Base-by-base conservation (phyloP, 176 grass and related monocot species). In the Leersia perrieri region DNA sequence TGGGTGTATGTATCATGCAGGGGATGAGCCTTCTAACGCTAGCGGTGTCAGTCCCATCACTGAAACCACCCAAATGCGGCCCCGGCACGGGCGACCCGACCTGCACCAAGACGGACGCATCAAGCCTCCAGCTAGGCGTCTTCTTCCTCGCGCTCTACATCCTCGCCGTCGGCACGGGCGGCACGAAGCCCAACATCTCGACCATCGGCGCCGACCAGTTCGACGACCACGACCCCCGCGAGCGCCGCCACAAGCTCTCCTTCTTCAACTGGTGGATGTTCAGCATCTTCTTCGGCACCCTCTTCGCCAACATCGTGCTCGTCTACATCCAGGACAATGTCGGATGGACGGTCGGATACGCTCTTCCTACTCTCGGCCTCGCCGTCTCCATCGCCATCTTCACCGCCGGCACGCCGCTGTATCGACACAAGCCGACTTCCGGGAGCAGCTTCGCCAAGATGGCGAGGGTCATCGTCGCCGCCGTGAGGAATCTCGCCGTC, bases 181-280 rank as follows among this genome's bases (percentile, higher is more conserved):
- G 94, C 34, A 97, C 94, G 7, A 97, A 97, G 81, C 94, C 94
- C 42, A 97, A 97, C 73, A 97, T 97, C 75, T 97, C 94, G 58
- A 97, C 94, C 49, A 97, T 97, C 36, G 94, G 94, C 40, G 94
- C 94, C 2, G 94, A 97, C 79, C 94, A 97, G 79, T 97, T 97
- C 68, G 94, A 97, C 49, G 79, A 90, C 65, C 84, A 72, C 31
- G 83, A 97, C 69, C 79, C 85, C 7, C 85, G 82, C 27, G 94
- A 97, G 79, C 84, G 87, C 14, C 35, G 33, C 30, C 91, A 94
- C 67, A 97, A 97, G 85, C 76, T 97, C 38, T 97, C 94, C 84
- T 97, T 97, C 89, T 97, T 97, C 92, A 97, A 97, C 82, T 97
- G 94, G 94, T 97, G 94, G 95, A 92, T 94, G 95, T 98, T 94